phyloP scores from a whole-genome alignment of 345 rosid species.

The Microcos paniculata region DNA sequence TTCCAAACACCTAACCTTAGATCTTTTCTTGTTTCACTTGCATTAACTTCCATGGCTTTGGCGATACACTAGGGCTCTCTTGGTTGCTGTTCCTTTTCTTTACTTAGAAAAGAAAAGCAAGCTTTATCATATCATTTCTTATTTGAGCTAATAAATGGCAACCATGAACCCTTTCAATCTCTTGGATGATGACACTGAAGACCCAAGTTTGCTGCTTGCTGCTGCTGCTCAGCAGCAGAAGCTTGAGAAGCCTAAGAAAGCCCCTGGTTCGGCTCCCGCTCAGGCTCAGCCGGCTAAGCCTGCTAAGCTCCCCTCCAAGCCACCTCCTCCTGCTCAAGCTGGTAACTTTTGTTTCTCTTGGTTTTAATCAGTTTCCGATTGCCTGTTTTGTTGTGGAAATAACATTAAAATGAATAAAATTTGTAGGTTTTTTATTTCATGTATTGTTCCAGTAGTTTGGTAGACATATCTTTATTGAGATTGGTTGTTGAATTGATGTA shows the following conservation, averaged over 20 bases:
- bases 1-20: conserved; percentile 6
- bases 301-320: conserved; percentile 80
- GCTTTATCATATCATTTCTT: conserved; percentile 8
- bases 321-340: conserved; percentile 76
- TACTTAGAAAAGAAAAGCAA: neutral
- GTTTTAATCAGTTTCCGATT: neutral
- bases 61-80: conserved; percentile 26
- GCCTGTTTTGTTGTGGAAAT: neutral
- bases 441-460: neutral
- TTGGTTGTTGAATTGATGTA: neutral
- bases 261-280: conserved; percentile 32
- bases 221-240: conserved; percentile 43
- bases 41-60: conserved; percentile 34
- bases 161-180: conserved; percentile 87
- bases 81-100: conserved; percentile 28
- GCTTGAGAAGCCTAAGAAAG: conserved; percentile 65
- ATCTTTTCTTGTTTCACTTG: neutral
- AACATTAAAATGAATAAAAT: neutral
- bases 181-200: conserved; percentile 81
- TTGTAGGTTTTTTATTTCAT: conserved; percentile 8
- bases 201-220: conserved; percentile 59
- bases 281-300: conserved; percentile 47
- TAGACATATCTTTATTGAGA: neutral
- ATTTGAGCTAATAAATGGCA: conserved; percentile 50
- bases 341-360: conserved; percentile 39